Percentiles rank a stretch among this genome's conserved stretches.
Conservation (phyloP, 768 basidiomycete genomes). For the Pulveroboletus sp. region DNA sequence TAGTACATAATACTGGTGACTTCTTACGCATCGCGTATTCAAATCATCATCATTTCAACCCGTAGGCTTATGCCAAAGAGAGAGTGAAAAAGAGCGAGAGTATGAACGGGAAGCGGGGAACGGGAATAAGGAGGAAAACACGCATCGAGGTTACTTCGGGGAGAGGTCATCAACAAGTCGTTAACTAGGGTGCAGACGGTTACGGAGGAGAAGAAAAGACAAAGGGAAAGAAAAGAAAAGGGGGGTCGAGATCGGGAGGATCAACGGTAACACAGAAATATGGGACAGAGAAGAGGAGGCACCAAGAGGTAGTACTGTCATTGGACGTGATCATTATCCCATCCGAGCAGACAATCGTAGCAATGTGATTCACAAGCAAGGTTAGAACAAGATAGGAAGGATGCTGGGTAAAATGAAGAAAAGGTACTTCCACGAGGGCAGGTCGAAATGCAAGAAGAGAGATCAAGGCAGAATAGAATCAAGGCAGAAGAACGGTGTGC, state of each 20-base stretch:
- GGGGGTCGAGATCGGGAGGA: background rate
- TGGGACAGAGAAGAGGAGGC: background rate
- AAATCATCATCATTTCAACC: background rate
- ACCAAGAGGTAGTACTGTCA: background rate
- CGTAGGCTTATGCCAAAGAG: background rate
- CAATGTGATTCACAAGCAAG: background rate
- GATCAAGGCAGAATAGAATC: background rate
- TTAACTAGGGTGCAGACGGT: background rate
- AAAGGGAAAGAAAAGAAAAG: no score
- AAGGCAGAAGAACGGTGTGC: background rate
- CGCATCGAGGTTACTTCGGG: background rate
- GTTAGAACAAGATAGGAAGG: background rate
- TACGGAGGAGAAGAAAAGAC: no score
- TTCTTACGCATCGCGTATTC: background rate
- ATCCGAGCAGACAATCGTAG: background rate
- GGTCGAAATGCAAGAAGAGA: background rate
- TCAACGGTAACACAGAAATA: background rate
- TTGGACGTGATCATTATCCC: background rate
- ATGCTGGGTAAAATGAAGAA: background rate
- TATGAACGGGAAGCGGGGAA: background rate
- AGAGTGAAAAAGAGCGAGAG: no score
- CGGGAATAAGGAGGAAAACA: background rate
- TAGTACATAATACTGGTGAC: no score
- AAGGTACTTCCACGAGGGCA: background rate
- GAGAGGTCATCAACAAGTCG: background rate